Conservation (phyloP, 495 filamentous ascomycete genomes). For the Talaromyces ruber region DNA sequence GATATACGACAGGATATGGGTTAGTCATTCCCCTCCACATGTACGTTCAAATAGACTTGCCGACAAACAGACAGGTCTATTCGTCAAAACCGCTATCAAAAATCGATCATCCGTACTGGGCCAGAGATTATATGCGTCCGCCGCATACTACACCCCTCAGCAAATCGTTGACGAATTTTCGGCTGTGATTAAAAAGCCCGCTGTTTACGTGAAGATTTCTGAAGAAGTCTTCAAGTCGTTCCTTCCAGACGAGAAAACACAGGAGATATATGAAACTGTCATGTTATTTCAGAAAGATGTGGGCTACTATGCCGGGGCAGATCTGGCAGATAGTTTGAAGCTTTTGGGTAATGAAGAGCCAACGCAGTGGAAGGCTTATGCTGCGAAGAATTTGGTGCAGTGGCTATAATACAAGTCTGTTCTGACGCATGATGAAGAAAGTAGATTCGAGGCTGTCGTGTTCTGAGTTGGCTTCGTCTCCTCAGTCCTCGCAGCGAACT, state of each 20-base stretch:
- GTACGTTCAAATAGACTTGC: background rate
- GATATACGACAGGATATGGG: constrained; percentile 4
- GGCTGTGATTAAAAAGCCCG: background rate
- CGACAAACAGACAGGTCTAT: background rate
- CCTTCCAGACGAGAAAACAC: background rate
- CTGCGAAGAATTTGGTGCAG: background rate
- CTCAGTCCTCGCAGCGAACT: background rate
- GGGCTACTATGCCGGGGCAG: constrained; percentile 10
- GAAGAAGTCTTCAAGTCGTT: constrained; percentile 3
- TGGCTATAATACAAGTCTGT: background rate
- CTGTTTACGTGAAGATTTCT: background rate
- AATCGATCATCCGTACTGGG: background rate
- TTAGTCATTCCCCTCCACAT: background rate
- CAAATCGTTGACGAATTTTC: constrained; percentile 3
- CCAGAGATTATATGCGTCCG: background rate
- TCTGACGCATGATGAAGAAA: no score
- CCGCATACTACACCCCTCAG: constrained; percentile 6
- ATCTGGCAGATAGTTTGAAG: constrained; percentile 6
- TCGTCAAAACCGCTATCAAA: constrained; percentile 1
- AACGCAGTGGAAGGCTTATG: constrained; percentile 1
- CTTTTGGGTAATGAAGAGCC: constrained; percentile 3
- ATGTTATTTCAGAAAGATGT: constrained; percentile 6
- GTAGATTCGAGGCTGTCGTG: no score
- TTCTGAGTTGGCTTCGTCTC: no score
- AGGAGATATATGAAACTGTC: constrained; percentile 8